These are phyloP conservation scores for Larix kaempferi DNA, from an alignment of 75 land plant genomes.

Conservation along the genomic window DNA sequence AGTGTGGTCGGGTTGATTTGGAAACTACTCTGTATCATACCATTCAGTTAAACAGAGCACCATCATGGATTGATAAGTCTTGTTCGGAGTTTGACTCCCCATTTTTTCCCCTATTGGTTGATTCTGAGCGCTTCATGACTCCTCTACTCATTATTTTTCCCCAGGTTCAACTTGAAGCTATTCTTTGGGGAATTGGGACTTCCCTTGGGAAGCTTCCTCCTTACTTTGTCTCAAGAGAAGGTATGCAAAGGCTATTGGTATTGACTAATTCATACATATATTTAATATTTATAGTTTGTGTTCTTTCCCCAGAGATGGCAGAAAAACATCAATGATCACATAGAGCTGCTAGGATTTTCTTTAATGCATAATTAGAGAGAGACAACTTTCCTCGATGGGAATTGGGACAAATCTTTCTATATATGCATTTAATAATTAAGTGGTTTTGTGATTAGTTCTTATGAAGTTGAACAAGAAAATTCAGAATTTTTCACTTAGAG, in stretches of 20 bases:
- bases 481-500: too few relatives aligned
- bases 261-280: neutral
- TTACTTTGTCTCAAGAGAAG: constrained; percentile 94
- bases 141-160: constrained; percentile 72
- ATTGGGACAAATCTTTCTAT: too few relatives aligned
- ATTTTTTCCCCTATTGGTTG: constrained; percentile 32
- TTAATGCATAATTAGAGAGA: too few relatives aligned
- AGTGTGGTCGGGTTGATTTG: constrained; percentile 89
- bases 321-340: too few relatives aligned
- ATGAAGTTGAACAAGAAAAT: too few relatives aligned
- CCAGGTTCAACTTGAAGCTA: constrained; percentile 83
- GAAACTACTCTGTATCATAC: constrained; percentile 89
- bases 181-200: constrained; percentile 96
- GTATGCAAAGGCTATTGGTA: constrained; percentile 20
- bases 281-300: neutral
- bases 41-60: constrained; percentile 60
- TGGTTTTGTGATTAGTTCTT: too few relatives aligned
- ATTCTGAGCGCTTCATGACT: constrained; percentile 44
- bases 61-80: constrained; percentile 81
- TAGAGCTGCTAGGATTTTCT: too few relatives aligned
- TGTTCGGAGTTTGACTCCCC: constrained; percentile 77
- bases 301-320: neutral
- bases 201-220: constrained; percentile 99
- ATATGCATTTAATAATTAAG: too few relatives aligned
- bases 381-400: too few relatives aligned